phyloP scores from a whole-genome alignment of 306 rosid genomes.

The Datisca glomerata region DNA sequence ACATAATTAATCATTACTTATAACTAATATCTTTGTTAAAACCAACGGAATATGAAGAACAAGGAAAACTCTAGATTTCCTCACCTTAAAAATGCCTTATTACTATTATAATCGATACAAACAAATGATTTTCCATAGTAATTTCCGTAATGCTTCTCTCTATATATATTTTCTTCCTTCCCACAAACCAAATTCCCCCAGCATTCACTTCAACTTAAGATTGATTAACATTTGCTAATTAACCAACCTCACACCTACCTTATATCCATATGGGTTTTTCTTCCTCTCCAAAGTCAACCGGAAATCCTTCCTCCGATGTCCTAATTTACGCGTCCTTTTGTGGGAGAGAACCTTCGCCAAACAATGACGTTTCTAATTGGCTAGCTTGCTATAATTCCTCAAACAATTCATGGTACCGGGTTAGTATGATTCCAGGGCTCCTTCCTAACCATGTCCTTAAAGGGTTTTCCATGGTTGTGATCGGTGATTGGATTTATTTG shows the following conservation, averaged over 20 bases:
- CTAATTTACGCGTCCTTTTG: slow-evolving; percentile 10
- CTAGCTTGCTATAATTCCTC: slow-evolving; percentile 17
- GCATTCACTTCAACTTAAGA: slow-evolving; percentile 7
- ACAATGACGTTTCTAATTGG: slow-evolving; percentile 12
- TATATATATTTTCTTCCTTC: not conserved
- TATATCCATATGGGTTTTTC: slow-evolving; percentile 9
- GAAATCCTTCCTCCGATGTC: not conserved
- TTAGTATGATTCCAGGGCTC: slow-evolving; percentile 14
- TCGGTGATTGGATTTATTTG: slow-evolving; percentile 10
- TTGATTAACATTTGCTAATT: not conserved
- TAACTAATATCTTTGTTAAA: too few species aligned
- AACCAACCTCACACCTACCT: not conserved
- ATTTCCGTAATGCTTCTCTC: not conserved
- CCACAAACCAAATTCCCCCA: slow-evolving; percentile 8
- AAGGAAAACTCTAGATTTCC: too few species aligned
- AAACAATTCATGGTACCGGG: slow-evolving; percentile 12
- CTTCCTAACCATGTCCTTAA: slow-evolving; percentile 16
- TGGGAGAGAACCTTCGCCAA: slow-evolving; percentile 5
- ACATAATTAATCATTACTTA: too few species aligned
- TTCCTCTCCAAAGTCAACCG: not conserved
- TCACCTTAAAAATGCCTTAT: too few species aligned
- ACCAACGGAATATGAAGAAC: too few species aligned
- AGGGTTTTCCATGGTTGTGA: slow-evolving; percentile 24
- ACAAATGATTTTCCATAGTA: not conserved
- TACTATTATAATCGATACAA: too few species aligned